A percentile compares a stretch with the other conserved stretches of the same genome.
Evolutionary conservation across 768 basidiomycete species (phyloP).

Genomic region (Tulasnella sp.): DNA sequence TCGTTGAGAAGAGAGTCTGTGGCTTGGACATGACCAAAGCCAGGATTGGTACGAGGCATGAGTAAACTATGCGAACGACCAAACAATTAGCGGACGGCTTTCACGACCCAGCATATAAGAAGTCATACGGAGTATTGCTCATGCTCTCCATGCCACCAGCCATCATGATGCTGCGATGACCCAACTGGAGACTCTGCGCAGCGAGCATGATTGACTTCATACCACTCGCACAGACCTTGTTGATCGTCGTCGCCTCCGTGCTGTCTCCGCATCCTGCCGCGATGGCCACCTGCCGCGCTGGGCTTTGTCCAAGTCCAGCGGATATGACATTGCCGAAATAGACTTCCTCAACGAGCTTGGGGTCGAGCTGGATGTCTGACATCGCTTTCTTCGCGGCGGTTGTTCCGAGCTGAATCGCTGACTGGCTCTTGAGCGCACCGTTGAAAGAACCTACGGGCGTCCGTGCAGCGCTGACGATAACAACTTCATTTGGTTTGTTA

Average conservation of each 20-base stretch:
- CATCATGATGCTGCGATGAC: constrained; percentile 74
- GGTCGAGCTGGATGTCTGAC: constrained; percentile 64
- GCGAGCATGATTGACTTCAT: constrained; percentile 94
- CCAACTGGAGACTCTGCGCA: constrained; percentile 77
- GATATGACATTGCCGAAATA: constrained; percentile 98
- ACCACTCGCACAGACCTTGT: constrained; percentile 99
- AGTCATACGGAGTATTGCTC: constrained; percentile 92
- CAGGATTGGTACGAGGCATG: constrained; percentile 65
- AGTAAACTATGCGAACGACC: constrained; percentile 25
- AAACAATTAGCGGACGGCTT: constrained; percentile 18
- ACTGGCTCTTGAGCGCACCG: constrained; percentile 75
- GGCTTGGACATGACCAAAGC: constrained; percentile 81
- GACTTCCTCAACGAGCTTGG: constrained; percentile 81
- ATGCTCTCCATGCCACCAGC: constrained; percentile 99
- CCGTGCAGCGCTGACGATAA: constrained; percentile 87
- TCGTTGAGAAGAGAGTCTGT: constrained; percentile 84
- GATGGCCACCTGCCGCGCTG: constrained; percentile 96
- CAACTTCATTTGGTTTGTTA: constrained; percentile 57
- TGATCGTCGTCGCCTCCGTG: constrained; percentile 97
- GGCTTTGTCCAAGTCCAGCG: constrained; percentile 93
- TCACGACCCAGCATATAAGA: background rate
- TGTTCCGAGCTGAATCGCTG: constrained; percentile 82
- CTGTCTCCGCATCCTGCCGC: constrained; percentile 67
- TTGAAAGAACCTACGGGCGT: constrained; percentile 92
- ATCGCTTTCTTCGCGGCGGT: constrained; percentile 87